Base-by-base conservation (phyloP, 164 flowering plant genomes). In the Tetracentron sinense region DNA sequence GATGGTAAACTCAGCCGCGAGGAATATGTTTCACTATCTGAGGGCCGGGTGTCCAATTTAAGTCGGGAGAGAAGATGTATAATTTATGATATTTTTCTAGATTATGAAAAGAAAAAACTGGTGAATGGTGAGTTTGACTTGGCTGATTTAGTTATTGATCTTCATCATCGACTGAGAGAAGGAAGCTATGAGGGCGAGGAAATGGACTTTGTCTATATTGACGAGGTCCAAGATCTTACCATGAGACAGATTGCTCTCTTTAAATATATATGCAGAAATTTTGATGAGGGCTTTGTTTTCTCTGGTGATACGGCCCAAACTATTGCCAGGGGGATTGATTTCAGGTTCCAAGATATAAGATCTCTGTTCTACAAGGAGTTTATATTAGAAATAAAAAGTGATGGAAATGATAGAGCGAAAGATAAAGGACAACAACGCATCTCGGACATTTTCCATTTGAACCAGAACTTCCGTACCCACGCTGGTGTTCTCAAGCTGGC, bases 291-390 rank as follows among this genome's bases (percentile, higher is more conserved):
- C 1, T 90, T 78, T 75, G 85, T 86, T 48, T 88, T 88, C 60
- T 73, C 88, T 2, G 97, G 97, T 10, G 94, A 88, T 56, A 88
- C 95, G 0, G 97, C 97, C 1, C 97, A 88, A 48, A 86, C 97
- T 0, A 86, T 90, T 73, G 85, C 85, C 0, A 81, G 80, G 56
- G 92, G 92, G 1, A 68, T 83, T 52, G 85, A 83, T 49, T 85
- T 84, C 38, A 54, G 83, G 58, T 85, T 85, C 56, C 72, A 84
- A 51, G 89, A 81, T 60, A 75, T 84, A 49, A 38, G 75, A 57
- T 56, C 65, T 11, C 54, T 85, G 20, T 52, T 88, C 69, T 86
- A 83, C 65, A 83, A 75, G 0, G 84, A 84, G 71, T 90, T 90
- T 68, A 3, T 83, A 14, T 42, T 68, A 66, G 75, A 61, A 25